These are phyloP conservation scores for Tolypocladium nubicola DNA, from an alignment of 2,329 filamentous ascomycete genomes.

Conservation along the genomic window DNA sequence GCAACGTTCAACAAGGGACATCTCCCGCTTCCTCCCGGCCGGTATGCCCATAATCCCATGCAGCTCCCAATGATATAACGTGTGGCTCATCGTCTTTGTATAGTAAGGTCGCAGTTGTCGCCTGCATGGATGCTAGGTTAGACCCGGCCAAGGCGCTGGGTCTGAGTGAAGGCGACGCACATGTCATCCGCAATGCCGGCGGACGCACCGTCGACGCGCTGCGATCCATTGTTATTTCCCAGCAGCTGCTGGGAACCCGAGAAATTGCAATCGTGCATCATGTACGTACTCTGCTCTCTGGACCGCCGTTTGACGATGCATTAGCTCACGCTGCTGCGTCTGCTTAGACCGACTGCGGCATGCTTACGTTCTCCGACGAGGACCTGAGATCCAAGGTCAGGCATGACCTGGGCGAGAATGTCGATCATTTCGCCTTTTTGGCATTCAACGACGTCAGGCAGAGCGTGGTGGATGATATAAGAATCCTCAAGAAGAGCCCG, in stretches of 20 bases:
- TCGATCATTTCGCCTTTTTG: conserved; percentile 49
- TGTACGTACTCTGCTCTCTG: conserved; percentile 10
- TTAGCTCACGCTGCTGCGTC: no score
- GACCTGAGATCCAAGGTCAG: conserved; percentile 45
- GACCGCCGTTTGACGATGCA: background rate
- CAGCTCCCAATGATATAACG: background rate
- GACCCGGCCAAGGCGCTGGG: conserved; percentile 60
- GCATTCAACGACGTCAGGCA: conserved; percentile 53
- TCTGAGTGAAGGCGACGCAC: conserved; percentile 63
- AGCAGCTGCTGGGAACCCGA: conserved; percentile 66
- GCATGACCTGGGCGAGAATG: conserved; percentile 44
- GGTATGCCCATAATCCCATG: conserved; percentile 24
- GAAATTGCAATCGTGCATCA: conserved; percentile 63
- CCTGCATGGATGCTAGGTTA: conserved; percentile 74
- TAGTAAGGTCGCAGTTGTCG: conserved; percentile 37
- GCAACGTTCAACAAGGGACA: conserved; percentile 57
- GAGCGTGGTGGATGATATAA: conserved; percentile 57
- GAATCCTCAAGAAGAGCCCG: conserved; percentile 46
- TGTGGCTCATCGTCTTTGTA: background rate
- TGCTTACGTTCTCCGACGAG: conserved; percentile 57
- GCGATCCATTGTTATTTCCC: conserved; percentile 65
- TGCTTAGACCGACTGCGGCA: conserved; percentile 32
- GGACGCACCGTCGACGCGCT: conserved; percentile 58
- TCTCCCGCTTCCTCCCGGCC: conserved; percentile 51
- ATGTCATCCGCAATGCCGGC: conserved; percentile 68